Conservation (phyloP, 148 eudicot species). For the Pharnaceum exiguum region DNA sequence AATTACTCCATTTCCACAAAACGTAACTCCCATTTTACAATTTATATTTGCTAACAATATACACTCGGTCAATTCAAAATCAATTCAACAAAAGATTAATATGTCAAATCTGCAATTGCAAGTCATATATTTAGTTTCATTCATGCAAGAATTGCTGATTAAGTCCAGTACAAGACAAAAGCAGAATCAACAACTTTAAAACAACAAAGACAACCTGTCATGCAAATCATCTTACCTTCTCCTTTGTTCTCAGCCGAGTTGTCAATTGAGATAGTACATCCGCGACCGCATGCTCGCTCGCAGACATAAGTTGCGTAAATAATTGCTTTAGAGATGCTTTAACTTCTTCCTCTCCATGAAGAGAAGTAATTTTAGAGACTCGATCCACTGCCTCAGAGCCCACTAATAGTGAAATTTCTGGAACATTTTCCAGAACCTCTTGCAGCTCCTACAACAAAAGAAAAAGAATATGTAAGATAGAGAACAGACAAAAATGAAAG, state of each 20-base stretch:
- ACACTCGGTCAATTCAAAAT: no score
- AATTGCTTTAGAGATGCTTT: slow-evolving; percentile 46
- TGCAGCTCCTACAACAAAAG: slow-evolving; percentile 55
- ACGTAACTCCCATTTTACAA: no score
- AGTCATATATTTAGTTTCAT: no score
- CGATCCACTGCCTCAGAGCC: slow-evolving; percentile 48
- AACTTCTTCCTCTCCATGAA: slow-evolving; percentile 42
- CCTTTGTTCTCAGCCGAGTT: slow-evolving; percentile 48
- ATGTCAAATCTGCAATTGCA: no score
- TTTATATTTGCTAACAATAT: no score
- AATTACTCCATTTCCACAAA: no score
- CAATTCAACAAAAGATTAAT: no score
- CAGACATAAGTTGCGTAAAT: slow-evolving; percentile 80
- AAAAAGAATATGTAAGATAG: not conserved
- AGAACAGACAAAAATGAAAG: not conserved
- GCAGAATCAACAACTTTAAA: not conserved
- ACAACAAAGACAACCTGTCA: not conserved
- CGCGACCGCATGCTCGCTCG: slow-evolving; percentile 49
- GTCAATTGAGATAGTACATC: slow-evolving; percentile 49
- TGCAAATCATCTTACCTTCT: slow-evolving; percentile 28
- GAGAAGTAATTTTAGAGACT: slow-evolving; percentile 31
- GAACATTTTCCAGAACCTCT: slow-evolving; percentile 57
- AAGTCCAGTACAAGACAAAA: not conserved
- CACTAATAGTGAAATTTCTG: slow-evolving; percentile 72
- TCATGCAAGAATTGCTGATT: no score